These are phyloP conservation scores for Collybia sp. DNA, from an alignment of 768 basidiomycete genomes.

Conservation along the genomic window DNA sequence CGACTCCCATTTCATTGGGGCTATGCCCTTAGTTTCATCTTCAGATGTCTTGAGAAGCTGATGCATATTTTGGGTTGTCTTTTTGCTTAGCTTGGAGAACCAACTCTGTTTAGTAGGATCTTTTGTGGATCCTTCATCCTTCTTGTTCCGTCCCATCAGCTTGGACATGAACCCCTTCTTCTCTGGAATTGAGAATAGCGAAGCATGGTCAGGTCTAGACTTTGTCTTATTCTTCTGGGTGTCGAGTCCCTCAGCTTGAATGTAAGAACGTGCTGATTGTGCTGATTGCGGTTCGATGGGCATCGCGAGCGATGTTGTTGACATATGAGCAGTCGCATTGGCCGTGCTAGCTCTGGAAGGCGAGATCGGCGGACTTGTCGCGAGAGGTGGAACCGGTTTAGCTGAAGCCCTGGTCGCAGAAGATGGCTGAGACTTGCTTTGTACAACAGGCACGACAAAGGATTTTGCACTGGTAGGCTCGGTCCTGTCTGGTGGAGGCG, in stretches of 20 bases:
- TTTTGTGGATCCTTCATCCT: constrained; percentile 13
- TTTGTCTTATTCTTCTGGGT: constrained; percentile 64
- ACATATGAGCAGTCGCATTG: constrained; percentile 21
- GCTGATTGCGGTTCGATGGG: constrained; percentile 46
- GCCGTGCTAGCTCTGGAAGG: constrained; percentile 11
- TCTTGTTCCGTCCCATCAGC: constrained; percentile 30
- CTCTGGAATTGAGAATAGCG: constrained; percentile 40
- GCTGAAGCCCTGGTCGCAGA: constrained; percentile 5
- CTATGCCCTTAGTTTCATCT: constrained; percentile 49
- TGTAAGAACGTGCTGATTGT: constrained; percentile 68
- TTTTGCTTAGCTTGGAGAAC: constrained; percentile 57
- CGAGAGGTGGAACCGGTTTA: constrained; percentile 15
- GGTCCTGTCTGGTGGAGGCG: constrained; percentile 8
- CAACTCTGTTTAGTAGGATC: constrained; percentile 43
- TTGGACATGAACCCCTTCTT: constrained; percentile 46
- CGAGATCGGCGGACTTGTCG: constrained; percentile 11
- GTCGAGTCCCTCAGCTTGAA: constrained; percentile 46
- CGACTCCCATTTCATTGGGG: constrained; percentile 73
- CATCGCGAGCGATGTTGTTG: constrained; percentile 28
- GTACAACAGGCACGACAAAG: too few relatives aligned
- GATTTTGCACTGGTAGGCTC: not conserved
- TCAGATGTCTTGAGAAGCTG: constrained; percentile 55
- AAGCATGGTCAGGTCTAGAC: constrained; percentile 56
- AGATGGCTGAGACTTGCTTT: too few relatives aligned
- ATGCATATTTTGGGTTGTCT: constrained; percentile 54